Conservation (phyloP, 2,329 filamentous ascomycete species). For the Colletotrichum somersetense region DNA sequence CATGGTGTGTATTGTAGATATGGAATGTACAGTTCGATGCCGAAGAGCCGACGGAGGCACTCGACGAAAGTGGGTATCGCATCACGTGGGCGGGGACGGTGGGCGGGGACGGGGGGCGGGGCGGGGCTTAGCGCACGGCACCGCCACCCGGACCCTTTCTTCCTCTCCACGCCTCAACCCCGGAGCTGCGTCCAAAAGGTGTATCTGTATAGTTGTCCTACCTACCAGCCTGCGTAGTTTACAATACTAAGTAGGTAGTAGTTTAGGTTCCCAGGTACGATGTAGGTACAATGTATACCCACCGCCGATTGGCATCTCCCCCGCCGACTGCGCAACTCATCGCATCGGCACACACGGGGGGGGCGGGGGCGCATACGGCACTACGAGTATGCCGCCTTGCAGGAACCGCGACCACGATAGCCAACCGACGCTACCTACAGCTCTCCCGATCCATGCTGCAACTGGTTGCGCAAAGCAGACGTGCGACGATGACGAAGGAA, state of each 20-base stretch:
- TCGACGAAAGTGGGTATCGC: slow-evolving; percentile 6
- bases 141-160: slow-evolving; percentile 3
- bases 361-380: neutral
- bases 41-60: slow-evolving; percentile 13
- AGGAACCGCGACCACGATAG: neutral
- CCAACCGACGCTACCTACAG: neutral
- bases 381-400: neutral
- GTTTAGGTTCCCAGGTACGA: no score
- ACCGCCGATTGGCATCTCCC: neutral
- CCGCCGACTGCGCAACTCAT: slow-evolving; percentile 9
- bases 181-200: neutral
- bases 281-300: no score
- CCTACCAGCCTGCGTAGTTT: no score
- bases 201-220: no score
- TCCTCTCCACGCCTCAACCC: slow-evolving; percentile 10
- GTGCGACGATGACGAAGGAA: neutral
- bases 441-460: no score
- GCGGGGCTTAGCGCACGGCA: slow-evolving; percentile 26
- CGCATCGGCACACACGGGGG: neutral
- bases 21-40: neutral
- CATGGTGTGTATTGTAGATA: no score
- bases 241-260: no score
- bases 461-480: neutral
- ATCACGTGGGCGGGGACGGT: slow-evolving; percentile 11
- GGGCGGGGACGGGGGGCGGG: no score